phyloP scores from a whole-genome alignment of 352 stramenopile species.

The Phytophthora tubulina region DNA sequence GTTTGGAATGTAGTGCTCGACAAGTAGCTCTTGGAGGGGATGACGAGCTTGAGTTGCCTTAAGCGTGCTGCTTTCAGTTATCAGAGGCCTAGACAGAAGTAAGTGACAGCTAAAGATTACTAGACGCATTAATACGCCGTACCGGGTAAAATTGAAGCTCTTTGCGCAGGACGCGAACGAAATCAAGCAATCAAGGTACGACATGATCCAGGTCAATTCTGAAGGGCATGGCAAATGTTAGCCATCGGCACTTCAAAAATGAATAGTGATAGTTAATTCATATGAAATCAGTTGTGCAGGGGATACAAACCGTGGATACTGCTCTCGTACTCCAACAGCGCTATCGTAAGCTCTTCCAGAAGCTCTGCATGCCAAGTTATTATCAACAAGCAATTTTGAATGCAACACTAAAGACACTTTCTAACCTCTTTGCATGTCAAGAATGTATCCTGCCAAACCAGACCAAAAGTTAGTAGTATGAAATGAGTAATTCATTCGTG shows the following conservation, averaged over 20 bases:
- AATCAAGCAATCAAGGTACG: conserved; percentile 77
- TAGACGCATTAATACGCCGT: neutral
- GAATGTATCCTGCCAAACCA: conserved; percentile 67
- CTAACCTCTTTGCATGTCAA: conserved; percentile 81
- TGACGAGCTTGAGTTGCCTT: conserved; percentile 72
- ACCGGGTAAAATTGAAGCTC: conserved; percentile 85
- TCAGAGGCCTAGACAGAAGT: conserved; percentile 44
- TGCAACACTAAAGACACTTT: neutral
- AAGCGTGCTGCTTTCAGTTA: conserved; percentile 62
- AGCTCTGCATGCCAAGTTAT: conserved; percentile 53
- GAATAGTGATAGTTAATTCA: neutral
- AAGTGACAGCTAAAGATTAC: conserved; percentile 1
- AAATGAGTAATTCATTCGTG: neutral
- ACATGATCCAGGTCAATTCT: conserved; percentile 81
- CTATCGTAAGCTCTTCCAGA: conserved; percentile 78
- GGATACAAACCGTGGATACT: conserved; percentile 64
- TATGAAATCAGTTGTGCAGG: no score
- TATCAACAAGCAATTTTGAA: neutral
- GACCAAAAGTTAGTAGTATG: conserved; percentile 4
- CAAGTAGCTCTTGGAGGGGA: conserved; percentile 85
- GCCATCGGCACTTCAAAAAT: neutral
- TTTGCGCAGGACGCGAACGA: conserved; percentile 69
- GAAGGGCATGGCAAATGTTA: conserved; percentile 7
- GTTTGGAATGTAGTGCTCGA: conserved; percentile 88
- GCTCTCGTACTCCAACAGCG: conserved; percentile 75